phyloP scores from a whole-genome alignment of 305 asterid genomes.

The Plantago coronopus region DNA sequence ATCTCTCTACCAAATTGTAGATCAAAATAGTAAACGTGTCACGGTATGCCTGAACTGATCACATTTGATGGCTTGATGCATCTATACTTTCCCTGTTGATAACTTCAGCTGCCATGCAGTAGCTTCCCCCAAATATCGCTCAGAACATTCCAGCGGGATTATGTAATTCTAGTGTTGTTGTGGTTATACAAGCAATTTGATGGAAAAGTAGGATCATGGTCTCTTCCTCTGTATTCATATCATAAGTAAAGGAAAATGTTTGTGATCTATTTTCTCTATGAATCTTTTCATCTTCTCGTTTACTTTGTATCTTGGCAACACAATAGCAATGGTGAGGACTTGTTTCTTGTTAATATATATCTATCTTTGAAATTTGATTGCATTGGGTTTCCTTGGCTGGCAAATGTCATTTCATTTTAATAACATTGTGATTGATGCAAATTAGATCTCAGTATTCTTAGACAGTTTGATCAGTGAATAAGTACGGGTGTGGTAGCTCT shows the following conservation, averaged over 20 bases:
- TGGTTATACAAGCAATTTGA: slow-evolving; percentile 17
- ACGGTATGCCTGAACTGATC: slow-evolving; percentile 11
- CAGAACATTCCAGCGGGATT: neutral
- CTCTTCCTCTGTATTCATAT: slow-evolving; percentile 14
- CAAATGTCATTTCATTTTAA: no score
- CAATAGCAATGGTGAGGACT: neutral
- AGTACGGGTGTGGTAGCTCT: no score
- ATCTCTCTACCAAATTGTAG: slow-evolving; percentile 55
- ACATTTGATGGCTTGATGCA: slow-evolving; percentile 14
- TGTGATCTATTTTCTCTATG: neutral
- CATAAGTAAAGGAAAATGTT: slow-evolving; percentile 11
- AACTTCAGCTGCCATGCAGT: neutral
- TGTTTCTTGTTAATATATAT: slow-evolving; percentile 3
- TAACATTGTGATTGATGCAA: no score
- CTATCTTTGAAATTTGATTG: neutral
- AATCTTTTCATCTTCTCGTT: slow-evolving; percentile 9
- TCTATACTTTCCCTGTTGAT: neutral
- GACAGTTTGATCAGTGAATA: no score
- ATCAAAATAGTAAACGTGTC: slow-evolving; percentile 31
- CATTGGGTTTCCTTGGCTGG: neutral
- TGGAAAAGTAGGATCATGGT: slow-evolving; percentile 23
- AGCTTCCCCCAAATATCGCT: neutral
- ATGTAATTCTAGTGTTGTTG: slow-evolving; percentile 13
- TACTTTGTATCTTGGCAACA: slow-evolving; percentile 6
- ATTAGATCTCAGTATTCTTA: no score